Base-by-base conservation (phyloP, 768 basidiomycete species). In the Boletus insuetus region DNA sequence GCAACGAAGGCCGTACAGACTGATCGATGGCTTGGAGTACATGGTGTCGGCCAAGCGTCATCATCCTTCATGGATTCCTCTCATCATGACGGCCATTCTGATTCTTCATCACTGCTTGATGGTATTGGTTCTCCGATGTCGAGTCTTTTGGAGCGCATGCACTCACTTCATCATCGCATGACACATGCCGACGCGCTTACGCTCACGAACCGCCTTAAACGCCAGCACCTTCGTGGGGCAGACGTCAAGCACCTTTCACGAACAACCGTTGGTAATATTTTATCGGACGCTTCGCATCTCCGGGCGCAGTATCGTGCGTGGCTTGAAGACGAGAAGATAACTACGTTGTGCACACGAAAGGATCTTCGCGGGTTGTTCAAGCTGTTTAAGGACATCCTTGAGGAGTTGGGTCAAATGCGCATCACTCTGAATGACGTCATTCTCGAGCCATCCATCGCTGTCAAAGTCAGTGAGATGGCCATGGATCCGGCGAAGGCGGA, bases 241-340 rank as follows among this genome's bases (percentile, higher is more conserved):
- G 94, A 97, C 61, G 81, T 98, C 31, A 82, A 84, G 31, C 89
- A 97, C 67, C 79, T 98, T 17, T 95, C 94, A 0, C 84, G 87
- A 43, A 82, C 81, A 24, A 97, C 94, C 0, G 79, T 98, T 55
- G 80, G 81, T 54, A 79, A 80, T 48, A 84, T 99, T 47, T 64
- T 93, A 14, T 72, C 78, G 24, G 96, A 99, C 49, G 77, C 84
- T 12, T 76, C 77, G 11, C 77, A 77, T 13, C 75, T 96, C n/a
- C 84, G 94, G 2, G 65, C 73, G 9, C 86, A 88, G 43, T 94
- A 93, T 77, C 83, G 89, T 10, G 74, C 76, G 4, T 75, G 87
- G 42, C 71, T 91, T 40, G 92, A 94, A 66, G 87, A 89, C 46
- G 91, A 92, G 48, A 85, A 83, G 59, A 70, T 80, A 8, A 77